Conservation (phyloP, 2,329 filamentous ascomycete species). For the Aspergillus intermedius region DNA sequence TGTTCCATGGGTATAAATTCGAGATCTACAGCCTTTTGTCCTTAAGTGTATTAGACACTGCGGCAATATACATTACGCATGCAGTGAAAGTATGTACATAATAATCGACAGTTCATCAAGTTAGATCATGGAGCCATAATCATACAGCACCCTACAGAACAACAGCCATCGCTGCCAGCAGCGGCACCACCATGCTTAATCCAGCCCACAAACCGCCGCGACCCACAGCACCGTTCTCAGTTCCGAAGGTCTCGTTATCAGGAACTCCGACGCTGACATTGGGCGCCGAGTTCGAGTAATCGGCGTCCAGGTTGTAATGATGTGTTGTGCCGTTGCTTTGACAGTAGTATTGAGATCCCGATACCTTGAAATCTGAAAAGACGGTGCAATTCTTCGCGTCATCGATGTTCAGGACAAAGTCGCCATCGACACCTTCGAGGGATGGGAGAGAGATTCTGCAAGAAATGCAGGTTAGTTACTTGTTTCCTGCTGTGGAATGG, state of each 20-base stretch:
- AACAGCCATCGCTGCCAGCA: neutral
- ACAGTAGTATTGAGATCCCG: neutral
- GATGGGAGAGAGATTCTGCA: neutral
- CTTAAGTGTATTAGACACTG: no score
- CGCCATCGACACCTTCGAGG: neutral
- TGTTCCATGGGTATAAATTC: no score
- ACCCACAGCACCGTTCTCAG: neutral
- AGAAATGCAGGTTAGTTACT: no score
- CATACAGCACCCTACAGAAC: no score
- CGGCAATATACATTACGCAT: no score
- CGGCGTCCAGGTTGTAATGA: neutral
- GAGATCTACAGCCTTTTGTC: no score
- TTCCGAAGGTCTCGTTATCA: neutral
- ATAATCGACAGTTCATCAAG: no score
- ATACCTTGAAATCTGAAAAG: neutral
- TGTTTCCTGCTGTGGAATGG: no score
- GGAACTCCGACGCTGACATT: neutral
- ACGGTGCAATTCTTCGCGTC: neutral
- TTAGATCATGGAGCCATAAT: no score
- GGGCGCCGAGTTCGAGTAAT: neutral
- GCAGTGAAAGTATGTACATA: no score
- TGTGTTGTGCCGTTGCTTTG: neutral
- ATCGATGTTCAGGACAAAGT: neutral
- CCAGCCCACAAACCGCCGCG: neutral
- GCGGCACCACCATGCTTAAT: neutral